Evolutionary conservation across 176 grass and related monocot genomes (phyloP).

Genomic region (Panicum miliaceum): DNA sequence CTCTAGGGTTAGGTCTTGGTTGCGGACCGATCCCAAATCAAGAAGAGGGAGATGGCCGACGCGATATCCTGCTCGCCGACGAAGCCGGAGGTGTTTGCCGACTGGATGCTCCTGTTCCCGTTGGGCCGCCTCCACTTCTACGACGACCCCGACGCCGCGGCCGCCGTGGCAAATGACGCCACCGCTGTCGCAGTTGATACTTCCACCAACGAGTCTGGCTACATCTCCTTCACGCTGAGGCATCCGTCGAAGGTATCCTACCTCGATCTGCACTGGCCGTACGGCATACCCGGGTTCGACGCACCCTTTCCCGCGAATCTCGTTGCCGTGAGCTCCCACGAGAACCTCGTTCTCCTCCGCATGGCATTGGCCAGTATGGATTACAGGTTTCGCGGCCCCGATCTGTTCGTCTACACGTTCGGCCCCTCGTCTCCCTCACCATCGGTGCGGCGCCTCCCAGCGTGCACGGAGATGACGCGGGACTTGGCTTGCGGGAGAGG

Average conservation of each 20-base stretch:
- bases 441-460: neutral
- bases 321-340: neutral
- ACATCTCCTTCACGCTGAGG: neutral
- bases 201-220: neutral
- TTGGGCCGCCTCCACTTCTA: neutral
- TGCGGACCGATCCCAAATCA: neutral
- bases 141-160: neutral
- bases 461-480: too few relatives aligned
- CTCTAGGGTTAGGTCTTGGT: too few relatives aligned
- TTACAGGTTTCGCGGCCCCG: neutral
- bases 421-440: neutral
- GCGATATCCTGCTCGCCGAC: neutral
- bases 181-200: neutral
- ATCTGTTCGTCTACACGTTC: neutral
- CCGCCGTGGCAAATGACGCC: neutral
- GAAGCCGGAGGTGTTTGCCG: neutral
- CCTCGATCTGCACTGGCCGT: neutral
- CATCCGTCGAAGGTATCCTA: neutral
- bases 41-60: too few relatives aligned
- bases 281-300: neutral
- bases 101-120: neutral
- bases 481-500: too few relatives aligned
- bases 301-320: neutral
- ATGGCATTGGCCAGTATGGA: neutral
- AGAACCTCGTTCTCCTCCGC: neutral